Evolutionary conservation across 2,329 filamentous ascomycete genomes (phyloP).

Genomic region (Metarhizium album): DNA sequence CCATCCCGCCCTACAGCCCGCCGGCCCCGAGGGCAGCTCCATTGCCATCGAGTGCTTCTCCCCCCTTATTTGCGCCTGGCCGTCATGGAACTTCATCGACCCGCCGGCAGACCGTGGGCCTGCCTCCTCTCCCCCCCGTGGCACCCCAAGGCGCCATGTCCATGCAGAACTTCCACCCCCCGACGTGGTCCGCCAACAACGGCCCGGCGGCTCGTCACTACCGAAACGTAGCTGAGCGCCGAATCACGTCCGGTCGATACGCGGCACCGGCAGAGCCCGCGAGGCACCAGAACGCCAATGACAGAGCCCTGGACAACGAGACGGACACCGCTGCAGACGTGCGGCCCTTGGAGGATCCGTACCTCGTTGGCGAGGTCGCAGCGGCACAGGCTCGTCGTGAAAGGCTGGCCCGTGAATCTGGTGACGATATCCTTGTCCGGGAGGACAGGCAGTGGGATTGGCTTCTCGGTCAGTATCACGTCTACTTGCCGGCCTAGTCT

Average conservation of each 20-base stretch:
- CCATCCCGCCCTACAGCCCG: slow-evolving; percentile 40
- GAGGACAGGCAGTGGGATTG: slow-evolving; percentile 53
- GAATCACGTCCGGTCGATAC: slow-evolving; percentile 36
- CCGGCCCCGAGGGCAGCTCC: slow-evolving; percentile 2
- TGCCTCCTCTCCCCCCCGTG: slow-evolving; percentile 39
- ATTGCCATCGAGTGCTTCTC: slow-evolving; percentile 3
- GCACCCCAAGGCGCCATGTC: slow-evolving; percentile 28
- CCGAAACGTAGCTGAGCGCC: slow-evolving; percentile 51
- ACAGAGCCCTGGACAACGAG: background rate
- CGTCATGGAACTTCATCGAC: slow-evolving; percentile 15
- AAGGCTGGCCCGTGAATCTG: slow-evolving; percentile 44
- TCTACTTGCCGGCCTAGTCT: background rate
- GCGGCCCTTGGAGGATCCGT: slow-evolving; percentile 54
- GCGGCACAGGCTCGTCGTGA: slow-evolving; percentile 46
- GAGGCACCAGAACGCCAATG: slow-evolving; percentile 8
- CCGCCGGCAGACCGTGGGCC: slow-evolving; percentile 29
- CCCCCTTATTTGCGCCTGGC: slow-evolving; percentile 3
- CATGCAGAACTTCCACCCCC: slow-evolving; percentile 44
- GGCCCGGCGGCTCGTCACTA: slow-evolving; percentile 49
- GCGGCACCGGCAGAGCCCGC: slow-evolving; percentile 17
- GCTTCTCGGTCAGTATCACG: slow-evolving; percentile 39
- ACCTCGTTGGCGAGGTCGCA: slow-evolving; percentile 55
- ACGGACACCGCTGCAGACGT: slow-evolving; percentile 4
- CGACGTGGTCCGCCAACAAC: slow-evolving; percentile 46
- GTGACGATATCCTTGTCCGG: slow-evolving; percentile 41